Evolutionary conservation across 306 rosid species (phyloP), one percentile per base, ranked within the genome.

Genomic region (Dryas octopetala): DNA sequence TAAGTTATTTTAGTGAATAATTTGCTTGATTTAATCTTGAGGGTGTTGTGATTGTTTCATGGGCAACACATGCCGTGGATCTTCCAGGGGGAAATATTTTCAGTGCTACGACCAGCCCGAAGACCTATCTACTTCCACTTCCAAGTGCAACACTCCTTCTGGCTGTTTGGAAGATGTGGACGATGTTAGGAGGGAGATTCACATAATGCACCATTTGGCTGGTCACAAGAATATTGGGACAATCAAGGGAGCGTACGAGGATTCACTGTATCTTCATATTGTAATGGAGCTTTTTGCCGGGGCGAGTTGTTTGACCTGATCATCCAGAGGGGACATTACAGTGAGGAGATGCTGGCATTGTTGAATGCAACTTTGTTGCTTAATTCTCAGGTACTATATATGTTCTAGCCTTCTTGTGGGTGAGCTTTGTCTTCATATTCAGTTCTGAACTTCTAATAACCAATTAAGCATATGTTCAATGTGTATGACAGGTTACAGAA

Each of bases 11-110:
- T 46, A 5, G 59, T 73, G 17, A 73, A 46, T 8, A 43, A 57
- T 16, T 19, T 57, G 19, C 19, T 19, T 19, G 19, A 19, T 19
- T 19, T 19, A 58, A 52, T 69, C 62, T 58, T 45, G 79, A 45
- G 64, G 83, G 83, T 19, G 53, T 51, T 79, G 73, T 81, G 79
- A 73, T 76, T 82, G 85, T 85, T 92, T 91, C 85, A 93, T 93
- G 98, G 98, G 98, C 98, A 93, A 93, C 83, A 87, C 96, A 89
- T 93, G 98, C 93, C 98, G 98, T 66, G 93, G 98, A 86, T 93
- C 98, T 90, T 86, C 82, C 83, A 85, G 82, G 83, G 95, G 88
- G 73, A 93, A 93, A 80, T 73, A 83, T 68, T 80, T 85, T 68
- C 89, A 78, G 90, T 93, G 91, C 84, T 76, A 41, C 86, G 60